These are phyloP conservation scores for Ceratocystis ficicola DNA, from an alignment of 2,329 filamentous ascomycete species.

Conservation along the genomic window DNA sequence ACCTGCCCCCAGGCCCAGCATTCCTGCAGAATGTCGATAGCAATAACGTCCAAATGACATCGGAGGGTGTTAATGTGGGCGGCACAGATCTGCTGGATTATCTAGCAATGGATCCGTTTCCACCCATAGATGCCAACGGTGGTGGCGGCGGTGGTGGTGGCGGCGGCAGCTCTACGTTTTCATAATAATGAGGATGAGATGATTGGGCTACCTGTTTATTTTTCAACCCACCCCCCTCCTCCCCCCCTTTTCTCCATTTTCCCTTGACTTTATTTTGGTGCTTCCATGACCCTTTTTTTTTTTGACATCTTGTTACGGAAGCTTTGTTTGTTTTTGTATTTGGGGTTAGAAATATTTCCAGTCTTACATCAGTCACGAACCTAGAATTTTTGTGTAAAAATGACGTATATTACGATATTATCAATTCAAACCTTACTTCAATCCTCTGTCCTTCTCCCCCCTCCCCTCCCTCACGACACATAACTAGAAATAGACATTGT, in stretches of 20 bases:
- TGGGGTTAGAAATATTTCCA: background rate
- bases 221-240: background rate
- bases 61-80: constrained; percentile 54
- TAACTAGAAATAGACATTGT: too few species aligned
- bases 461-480: background rate
- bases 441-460: constrained; percentile 29
- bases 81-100: constrained; percentile 56
- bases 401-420: constrained; percentile 5
- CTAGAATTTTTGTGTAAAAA: background rate
- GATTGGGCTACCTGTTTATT: background rate
- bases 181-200: background rate
- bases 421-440: too few species aligned
- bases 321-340: background rate
- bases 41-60: constrained; percentile 51
- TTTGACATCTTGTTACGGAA: background rate
- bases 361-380: background rate
- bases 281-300: background rate
- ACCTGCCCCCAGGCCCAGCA: constrained; percentile 49
- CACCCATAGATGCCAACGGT: constrained; percentile 12
- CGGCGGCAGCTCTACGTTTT: background rate
- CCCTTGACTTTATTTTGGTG: background rate
- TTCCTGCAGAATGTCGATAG: constrained; percentile 55
- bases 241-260: background rate
- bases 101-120: constrained; percentile 46
- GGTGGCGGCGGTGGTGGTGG: background rate